Conservation (phyloP, 1,139 yeast genomes). For the Diutina ranongensis region DNA sequence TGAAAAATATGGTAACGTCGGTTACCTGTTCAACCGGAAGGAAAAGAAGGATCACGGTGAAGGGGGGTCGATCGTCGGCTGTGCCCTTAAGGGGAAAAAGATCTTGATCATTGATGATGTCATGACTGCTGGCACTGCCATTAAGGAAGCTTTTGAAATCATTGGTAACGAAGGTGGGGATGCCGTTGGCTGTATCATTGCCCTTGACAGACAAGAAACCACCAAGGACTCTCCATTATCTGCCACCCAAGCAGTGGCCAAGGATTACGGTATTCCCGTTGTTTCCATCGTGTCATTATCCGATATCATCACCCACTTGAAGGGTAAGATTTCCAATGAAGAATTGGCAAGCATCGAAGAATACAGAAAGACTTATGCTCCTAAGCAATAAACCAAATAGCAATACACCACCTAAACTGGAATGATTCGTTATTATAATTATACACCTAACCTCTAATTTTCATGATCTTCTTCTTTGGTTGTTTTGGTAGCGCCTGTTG, state of each 20-base stretch:
- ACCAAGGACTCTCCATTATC: constrained; percentile 56
- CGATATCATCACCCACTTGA: constrained; percentile 59
- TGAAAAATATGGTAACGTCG: constrained; percentile 51
- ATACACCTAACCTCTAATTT: constrained; percentile 26
- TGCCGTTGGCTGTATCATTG: constrained; percentile 78
- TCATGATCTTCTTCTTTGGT: constrained; percentile 43
- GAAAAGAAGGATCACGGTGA: constrained; percentile 98
- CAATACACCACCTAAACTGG: too few species aligned
- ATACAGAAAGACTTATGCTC: constrained; percentile 45
- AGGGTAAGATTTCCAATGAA: constrained; percentile 39
- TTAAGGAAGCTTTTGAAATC: constrained; percentile 82
- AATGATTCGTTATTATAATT: too few species aligned
- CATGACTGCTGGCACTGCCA: constrained; percentile 98
- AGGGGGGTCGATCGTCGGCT: constrained; percentile 92
- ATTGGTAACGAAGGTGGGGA: constrained; percentile 60
- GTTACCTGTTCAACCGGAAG: constrained; percentile 72
- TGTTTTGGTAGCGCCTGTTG: constrained; percentile 24
- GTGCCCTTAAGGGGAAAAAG: constrained; percentile 55
- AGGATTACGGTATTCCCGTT: constrained; percentile 71
- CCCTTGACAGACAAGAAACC: constrained; percentile 90
- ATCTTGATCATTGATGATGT: constrained; percentile 90
- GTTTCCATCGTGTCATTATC: constrained; percentile 65
- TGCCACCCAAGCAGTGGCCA: constrained; percentile 73
- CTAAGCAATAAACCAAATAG: constrained; percentile 13
- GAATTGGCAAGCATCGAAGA: constrained; percentile 45